These are phyloP conservation scores for Vaccinium myrtillus DNA, from an alignment of 148 eudicot genomes.

Conservation along the genomic window DNA sequence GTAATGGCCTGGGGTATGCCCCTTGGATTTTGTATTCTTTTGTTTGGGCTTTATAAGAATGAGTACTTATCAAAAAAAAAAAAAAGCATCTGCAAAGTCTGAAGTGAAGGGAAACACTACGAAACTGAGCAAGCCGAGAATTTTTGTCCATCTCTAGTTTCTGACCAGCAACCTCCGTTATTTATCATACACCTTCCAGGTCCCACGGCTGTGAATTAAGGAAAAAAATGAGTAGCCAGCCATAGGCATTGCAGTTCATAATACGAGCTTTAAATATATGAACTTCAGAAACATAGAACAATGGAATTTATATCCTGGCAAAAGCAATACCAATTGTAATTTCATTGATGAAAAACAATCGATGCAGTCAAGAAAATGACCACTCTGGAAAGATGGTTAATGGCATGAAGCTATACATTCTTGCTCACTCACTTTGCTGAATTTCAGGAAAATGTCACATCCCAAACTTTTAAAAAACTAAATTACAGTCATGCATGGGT, in stretches of 20 bases:
- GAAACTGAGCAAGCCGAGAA: constrained; percentile 88
- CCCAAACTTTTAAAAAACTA: background rate
- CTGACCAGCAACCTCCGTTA: constrained; percentile 93
- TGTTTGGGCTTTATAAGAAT: no score
- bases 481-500: background rate
- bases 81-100: constrained; percentile 57
- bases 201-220: constrained; percentile 62
- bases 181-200: constrained; percentile 76
- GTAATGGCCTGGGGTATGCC: no score
- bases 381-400: background rate
- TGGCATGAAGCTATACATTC: background rate
- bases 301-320: background rate
- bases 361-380: background rate
- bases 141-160: constrained; percentile 40
- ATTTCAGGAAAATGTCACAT: background rate
- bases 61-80: no score
- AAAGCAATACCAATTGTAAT: background rate
- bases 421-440: no score
- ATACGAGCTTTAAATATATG: background rate
- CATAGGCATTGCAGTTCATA: background rate
- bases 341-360: background rate
- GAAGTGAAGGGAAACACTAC: constrained; percentile 23
- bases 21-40: no score
- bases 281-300: background rate
- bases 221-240: background rate